Base-by-base conservation (phyloP, 805 yeast genomes). In the Teunomyces tritomae region DNA sequence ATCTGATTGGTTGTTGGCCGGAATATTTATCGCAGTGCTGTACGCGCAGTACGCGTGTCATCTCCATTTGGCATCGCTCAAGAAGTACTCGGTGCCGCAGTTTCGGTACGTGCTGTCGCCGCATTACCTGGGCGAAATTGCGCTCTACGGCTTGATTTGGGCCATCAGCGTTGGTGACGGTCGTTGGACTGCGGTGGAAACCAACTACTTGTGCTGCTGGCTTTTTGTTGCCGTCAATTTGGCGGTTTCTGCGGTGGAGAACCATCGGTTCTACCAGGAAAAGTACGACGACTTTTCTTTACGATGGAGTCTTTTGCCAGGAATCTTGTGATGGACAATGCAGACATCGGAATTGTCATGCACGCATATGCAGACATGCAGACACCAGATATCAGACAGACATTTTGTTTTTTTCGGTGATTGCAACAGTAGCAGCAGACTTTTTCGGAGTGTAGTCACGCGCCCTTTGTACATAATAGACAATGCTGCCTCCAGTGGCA, bases 121-220 rank as follows among this genome's bases (percentile, higher is more conserved):
- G 0, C 95, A 87, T 62, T 87, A 86, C 55, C 66, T 82, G 14
- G 85, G 84, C 60, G 95, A 87, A 58, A 67, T 83, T 5, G 26
- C 76, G 30, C 74, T 87, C 2, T 87, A 87, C 55, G 40, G 68
- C 0, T 57, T 76, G 1, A 54, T 71, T n/a, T 53, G 61, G 4
- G 42, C 58, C 10, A 49, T 65, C 11, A 55, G 57, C 28, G 37
- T 52, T 20, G 43, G 43, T 29, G 45, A 51, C 34, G 46, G 51
- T 40, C 16, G 57, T 41, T 29, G 49, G 57, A 44, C 48, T 53
- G 53, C 10, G 54, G 62, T 50, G 6, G 58, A 57, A 39, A 14
- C 53, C 9, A 60, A 62, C 39, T 61, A 58, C 44, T 14, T 58
- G 3, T 56, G 54, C 28, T 64, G 57, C 46, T 68, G 45, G 55